Evolutionary conservation across 805 yeast genomes (phyloP).

Genomic region (Candida hungchunana): DNA sequence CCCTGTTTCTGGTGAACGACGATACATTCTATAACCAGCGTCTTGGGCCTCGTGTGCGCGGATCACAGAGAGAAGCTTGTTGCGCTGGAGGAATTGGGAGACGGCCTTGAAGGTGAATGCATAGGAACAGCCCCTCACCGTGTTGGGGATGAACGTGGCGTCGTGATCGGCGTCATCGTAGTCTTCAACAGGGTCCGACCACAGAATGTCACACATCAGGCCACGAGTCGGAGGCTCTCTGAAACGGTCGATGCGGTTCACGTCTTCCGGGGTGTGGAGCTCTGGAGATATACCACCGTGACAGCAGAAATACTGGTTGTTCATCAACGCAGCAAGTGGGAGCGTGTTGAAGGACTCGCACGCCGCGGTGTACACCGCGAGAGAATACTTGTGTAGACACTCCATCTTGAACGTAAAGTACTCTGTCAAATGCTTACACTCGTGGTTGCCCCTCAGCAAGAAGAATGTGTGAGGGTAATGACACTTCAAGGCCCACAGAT

Average conservation of each 20-base stretch:
- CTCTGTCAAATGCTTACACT: constrained; percentile 87
- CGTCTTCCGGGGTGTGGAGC: constrained; percentile 62
- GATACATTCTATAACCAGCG: constrained; percentile 94
- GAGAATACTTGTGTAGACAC: constrained; percentile 78
- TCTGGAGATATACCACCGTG: constrained; percentile 97
- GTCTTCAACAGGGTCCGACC: constrained; percentile 95
- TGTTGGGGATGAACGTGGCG: constrained; percentile 54
- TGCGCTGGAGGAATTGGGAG: constrained; percentile 71
- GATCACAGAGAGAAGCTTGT: constrained; percentile 76
- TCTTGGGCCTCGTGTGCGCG: constrained; percentile 98
- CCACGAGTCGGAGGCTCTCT: constrained; percentile 93
- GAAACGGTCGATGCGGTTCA: constrained; percentile 70
- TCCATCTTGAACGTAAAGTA: constrained; percentile 92
- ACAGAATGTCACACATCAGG: constrained; percentile 86
- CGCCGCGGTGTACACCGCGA: constrained; percentile 62
- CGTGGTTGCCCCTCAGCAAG: constrained; percentile 92
- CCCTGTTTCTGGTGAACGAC: constrained; percentile 74
- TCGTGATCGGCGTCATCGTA: constrained; percentile 65
- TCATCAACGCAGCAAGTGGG: constrained; percentile 92
- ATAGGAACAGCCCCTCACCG: constrained; percentile 88
- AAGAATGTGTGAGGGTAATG: constrained; percentile 70
- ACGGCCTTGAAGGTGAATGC: constrained; percentile 77
- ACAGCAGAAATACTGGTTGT: constrained; percentile 89
- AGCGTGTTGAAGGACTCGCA: constrained; percentile 77
- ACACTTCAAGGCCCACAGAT: constrained; percentile 74